A percentile compares a stretch with the other conserved stretches of the same genome.
Conservation (phyloP, 1,284 basidiomycete genomes). For the Chiua sp. region DNA sequence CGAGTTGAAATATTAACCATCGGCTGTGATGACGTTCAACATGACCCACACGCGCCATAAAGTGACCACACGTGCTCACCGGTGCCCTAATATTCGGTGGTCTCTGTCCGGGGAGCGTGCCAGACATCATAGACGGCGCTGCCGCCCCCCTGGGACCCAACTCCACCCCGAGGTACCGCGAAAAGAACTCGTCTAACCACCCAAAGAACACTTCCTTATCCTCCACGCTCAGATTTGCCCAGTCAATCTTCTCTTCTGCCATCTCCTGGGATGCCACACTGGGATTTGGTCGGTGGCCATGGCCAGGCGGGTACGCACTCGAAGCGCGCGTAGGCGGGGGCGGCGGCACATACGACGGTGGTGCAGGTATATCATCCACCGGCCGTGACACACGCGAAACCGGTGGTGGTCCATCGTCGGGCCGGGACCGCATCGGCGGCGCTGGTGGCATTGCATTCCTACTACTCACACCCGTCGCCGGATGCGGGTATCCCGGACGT, state of each 20-base stretch:
- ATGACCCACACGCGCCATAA: neutral
- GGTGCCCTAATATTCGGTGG: neutral
- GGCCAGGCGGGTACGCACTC: slow-evolving; percentile 30
- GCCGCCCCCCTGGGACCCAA: slow-evolving; percentile 15
- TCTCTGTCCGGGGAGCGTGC: neutral
- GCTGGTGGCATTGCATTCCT: slow-evolving; percentile 21
- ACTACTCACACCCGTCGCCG: neutral
- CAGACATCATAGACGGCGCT: neutral
- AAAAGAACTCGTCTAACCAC: slow-evolving; percentile 82
- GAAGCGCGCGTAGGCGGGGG: slow-evolving; percentile 23
- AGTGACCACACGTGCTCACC: slow-evolving; percentile 18
- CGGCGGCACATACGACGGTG: neutral
- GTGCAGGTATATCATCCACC: neutral
- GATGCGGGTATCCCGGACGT: slow-evolving; percentile 7
- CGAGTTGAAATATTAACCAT: slow-evolving; percentile 26
- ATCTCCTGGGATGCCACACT: neutral
- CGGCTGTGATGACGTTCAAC: slow-evolving; percentile 15
- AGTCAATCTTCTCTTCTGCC: slow-evolving; percentile 54
- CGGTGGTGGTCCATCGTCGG: slow-evolving; percentile 1
- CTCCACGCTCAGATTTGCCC: slow-evolving; percentile 64
- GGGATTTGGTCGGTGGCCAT: slow-evolving; percentile 3
- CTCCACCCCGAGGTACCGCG: slow-evolving; percentile 41
- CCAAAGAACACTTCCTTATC: slow-evolving; percentile 77
- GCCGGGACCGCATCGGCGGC: slow-evolving; percentile 21
- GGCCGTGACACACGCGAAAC: slow-evolving; percentile 12